Evolutionary conservation across 345 rosid species (phyloP).

Genomic region (Eutrema heterophyllum): DNA sequence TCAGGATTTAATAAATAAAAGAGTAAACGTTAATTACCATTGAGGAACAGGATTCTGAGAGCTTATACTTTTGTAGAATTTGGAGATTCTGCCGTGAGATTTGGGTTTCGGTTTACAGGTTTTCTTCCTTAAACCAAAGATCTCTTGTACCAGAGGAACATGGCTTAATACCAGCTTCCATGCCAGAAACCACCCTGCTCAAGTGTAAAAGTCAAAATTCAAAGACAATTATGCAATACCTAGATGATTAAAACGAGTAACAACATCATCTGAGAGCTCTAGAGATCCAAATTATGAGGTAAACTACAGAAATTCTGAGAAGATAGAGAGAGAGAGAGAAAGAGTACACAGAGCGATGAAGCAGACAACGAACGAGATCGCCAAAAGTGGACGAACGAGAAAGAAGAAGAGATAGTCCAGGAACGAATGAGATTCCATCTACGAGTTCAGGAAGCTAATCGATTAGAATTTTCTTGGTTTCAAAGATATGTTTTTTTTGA

Average conservation of each 20-base stretch:
- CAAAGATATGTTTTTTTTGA: neutral
- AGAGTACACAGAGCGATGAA: slow-evolving; percentile 53
- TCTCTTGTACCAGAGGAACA: slow-evolving; percentile 81
- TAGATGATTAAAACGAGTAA: neutral
- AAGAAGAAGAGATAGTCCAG: slow-evolving; percentile 35
- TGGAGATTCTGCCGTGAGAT: slow-evolving; percentile 43
- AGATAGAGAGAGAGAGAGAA: neutral
- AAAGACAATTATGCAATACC: neutral
- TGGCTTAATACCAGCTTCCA: slow-evolving; percentile 89
- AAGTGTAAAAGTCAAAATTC: neutral
- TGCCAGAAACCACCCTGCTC: slow-evolving; percentile 76
- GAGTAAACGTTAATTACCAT: slow-evolving; percentile 19
- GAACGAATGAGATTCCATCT: slow-evolving; percentile 27
- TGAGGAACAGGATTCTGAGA: slow-evolving; percentile 25
- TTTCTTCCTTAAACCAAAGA: slow-evolving; percentile 67
- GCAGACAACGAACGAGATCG: slow-evolving; percentile 49
- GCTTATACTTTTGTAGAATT: slow-evolving; percentile 42
- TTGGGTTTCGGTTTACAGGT: slow-evolving; percentile 47
- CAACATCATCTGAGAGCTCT: neutral
- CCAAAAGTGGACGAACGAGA: slow-evolving; percentile 54
- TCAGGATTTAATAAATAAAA: neutral
- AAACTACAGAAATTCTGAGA: neutral
- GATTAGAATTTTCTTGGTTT: neutral
- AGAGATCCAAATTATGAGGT: neutral
- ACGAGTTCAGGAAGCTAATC: neutral